Evolutionary conservation across 177 flowering plant genomes (phyloP).

Genomic region (Tripterygium wilfordii): DNA sequence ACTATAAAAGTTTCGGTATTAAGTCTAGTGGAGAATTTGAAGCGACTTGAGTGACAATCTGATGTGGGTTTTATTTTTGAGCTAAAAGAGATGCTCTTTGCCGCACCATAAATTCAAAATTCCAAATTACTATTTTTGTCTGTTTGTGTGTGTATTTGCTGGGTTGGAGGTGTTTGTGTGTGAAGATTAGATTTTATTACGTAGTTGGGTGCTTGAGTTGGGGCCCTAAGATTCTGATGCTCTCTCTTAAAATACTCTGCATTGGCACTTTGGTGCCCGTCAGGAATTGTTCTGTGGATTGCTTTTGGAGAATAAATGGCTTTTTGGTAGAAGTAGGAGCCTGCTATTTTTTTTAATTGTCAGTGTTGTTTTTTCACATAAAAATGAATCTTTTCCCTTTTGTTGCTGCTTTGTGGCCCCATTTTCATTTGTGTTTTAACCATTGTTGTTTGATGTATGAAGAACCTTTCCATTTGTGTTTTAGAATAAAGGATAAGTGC

Average conservation of each 20-base stretch:
- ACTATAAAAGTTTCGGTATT: conserved; percentile 2
- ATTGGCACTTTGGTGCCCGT: conserved; percentile 17
- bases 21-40: conserved; percentile 10
- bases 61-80: conserved; percentile 7
- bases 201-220: conserved; percentile 16
- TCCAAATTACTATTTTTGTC: conserved; percentile 1
- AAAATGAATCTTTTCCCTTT: conserved; percentile 20
- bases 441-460: conserved; percentile 6
- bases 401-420: conserved; percentile 16
- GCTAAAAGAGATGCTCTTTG: conserved; percentile 9
- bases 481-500: conserved; percentile 17
- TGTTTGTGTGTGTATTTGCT: background rate
- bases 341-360: conserved; percentile 5
- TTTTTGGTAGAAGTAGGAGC: conserved; percentile 3
- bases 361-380: conserved; percentile 39
- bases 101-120: conserved; percentile 7
- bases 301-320: conserved; percentile 27
- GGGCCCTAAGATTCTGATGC: conserved; percentile 50
- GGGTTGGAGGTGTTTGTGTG: background rate
- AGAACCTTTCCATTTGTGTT: conserved; percentile 5
- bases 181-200: background rate
- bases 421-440: conserved; percentile 7
- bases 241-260: conserved; percentile 15
- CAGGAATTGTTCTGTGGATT: conserved; percentile 7
- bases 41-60: conserved; percentile 3